A percentile compares a stretch with the other conserved stretches of the same genome.
phyloP scores from a whole-genome alignment of 768 basidiomycete genomes.

The Fistulinella prunicolor region DNA sequence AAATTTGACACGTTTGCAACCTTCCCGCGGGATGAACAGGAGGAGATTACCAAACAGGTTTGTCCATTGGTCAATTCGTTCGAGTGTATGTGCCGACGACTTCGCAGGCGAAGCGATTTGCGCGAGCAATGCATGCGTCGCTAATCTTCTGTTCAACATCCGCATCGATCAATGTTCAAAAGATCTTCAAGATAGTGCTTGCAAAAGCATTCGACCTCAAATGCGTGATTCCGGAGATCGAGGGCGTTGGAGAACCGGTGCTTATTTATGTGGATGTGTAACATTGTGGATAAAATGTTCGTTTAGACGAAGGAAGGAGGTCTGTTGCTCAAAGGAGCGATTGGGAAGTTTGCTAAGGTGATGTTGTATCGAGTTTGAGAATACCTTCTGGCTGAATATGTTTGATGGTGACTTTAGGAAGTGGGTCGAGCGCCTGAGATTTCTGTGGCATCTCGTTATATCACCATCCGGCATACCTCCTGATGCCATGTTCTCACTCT shows the following conservation, averaged over 20 bases:
- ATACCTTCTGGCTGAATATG: conserved; percentile 19
- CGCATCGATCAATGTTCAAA: conserved; percentile 99
- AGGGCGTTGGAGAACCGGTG: conserved; percentile 93
- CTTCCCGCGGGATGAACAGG: conserved; percentile 96
- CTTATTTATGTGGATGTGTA: conserved; percentile 82
- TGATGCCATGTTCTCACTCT: conserved; percentile 1
- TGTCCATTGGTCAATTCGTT: conserved; percentile 18
- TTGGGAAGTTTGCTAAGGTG: conserved; percentile 25
- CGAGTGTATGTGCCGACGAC: conserved; percentile 6
- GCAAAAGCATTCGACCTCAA: conserved; percentile 98
- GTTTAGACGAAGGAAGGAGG: conserved; percentile 16
- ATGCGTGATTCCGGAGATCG: conserved; percentile 97
- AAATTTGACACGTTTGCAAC: conserved; percentile 98
- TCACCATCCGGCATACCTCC: conserved; percentile 10
- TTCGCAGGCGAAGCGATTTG: conserved; percentile 89
- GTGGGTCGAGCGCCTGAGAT: conserved; percentile 14
- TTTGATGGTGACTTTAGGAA: conserved; percentile 16
- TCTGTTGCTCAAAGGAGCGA: conserved; percentile 15
- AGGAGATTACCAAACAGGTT: conserved; percentile 98
- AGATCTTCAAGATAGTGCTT: conserved; percentile 97
- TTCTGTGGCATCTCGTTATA: conserved; percentile 22
- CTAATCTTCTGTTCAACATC: conserved; percentile 99
- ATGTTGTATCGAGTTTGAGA: conserved; percentile 24
- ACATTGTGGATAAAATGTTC: conserved; percentile 28
- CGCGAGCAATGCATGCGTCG: conserved; percentile 99